These are phyloP conservation scores for Kurtzmaniella fragi DNA, from an alignment of 805 yeast species.

Conservation along the genomic window DNA sequence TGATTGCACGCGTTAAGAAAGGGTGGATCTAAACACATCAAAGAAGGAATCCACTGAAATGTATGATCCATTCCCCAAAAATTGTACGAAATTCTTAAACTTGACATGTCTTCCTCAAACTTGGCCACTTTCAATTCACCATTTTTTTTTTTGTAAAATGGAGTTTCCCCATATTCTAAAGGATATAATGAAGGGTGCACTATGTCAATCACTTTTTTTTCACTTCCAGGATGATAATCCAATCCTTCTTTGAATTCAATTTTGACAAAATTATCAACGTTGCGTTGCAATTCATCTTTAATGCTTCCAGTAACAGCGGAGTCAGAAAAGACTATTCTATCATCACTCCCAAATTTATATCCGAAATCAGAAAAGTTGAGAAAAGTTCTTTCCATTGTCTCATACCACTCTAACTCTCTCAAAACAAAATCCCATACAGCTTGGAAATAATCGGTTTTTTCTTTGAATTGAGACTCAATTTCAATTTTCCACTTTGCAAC, in stretches of 20 bases:
- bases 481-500: slow-evolving; percentile 22
- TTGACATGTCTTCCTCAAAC: slow-evolving; percentile 9
- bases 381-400: slow-evolving; percentile 3
- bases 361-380: slow-evolving; percentile 5
- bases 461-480: slow-evolving; percentile 2
- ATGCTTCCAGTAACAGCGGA: no score
- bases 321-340: slow-evolving; percentile 16
- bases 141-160: slow-evolving; percentile 7
- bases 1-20: no score
- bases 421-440: slow-evolving; percentile 10
- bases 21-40: no score
- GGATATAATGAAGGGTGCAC: slow-evolving; percentile 40
- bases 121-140: slow-evolving; percentile 3
- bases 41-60: slow-evolving; percentile 36
- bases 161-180: slow-evolving; percentile 23
- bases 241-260: slow-evolving; percentile 8
- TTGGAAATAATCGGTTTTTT: slow-evolving; percentile 6
- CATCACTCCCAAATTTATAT: slow-evolving; percentile 15
- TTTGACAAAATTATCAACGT: slow-evolving; percentile 4
- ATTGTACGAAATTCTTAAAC: no score
- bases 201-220: slow-evolving; percentile 31
- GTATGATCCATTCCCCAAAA: slow-evolving; percentile 15
- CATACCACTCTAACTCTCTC: slow-evolving; percentile 12
- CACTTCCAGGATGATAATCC: slow-evolving; percentile 35
- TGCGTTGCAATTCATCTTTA: slow-evolving; percentile 4